Base-by-base conservation (phyloP, 2,329 filamentous ascomycete genomes). In the Exophiala sp. region DNA sequence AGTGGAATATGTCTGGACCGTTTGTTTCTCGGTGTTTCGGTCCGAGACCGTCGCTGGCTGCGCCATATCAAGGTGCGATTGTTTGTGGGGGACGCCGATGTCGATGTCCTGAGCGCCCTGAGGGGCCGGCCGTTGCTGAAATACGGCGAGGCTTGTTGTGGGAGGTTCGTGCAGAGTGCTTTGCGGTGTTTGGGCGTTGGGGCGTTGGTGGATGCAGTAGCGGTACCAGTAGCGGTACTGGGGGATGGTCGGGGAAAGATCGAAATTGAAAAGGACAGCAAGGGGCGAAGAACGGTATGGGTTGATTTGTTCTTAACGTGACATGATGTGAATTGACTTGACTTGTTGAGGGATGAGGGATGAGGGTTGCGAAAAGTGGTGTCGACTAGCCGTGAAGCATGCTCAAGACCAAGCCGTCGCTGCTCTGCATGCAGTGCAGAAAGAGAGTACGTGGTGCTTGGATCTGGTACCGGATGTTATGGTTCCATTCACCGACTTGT, bases 1-100 rank as follows among this genome's bases (percentile, higher is more conserved):
- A 45, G 29, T 18, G 52, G 47, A n/a, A 9, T 54, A 22, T 54
- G 52, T 29, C 21, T 54, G 43, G 47, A 54, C 14, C 22, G 16
- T 16, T 18, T 54, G 32, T 50, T 54, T 38, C 34, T 43, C 35
- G 39, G 43, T 3, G 32, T 50, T 18, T 23, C 29, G 21, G 11
- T 34, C 5, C 38, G 14, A n/a, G 43, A 50, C 29, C 46, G 52
- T 2, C 16, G 34, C 8, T 46, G 42, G 42, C 30, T 50, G 18
- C 34, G 44, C 18, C 37, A 38, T 21, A 34, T 54, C 30, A 43
- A 39, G 24, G 52, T 54, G 21, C 19, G 38, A 14, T 11, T 54
- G 37, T 54, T 47, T 39, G 40, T 54, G 8, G 52, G 52, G 9
- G 2, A 44, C 18, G 2, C 39, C 2, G 11, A 30, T n/a, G 11